These are phyloP conservation scores for Ophiosphaerella korrae DNA, from an alignment of 2,329 filamentous ascomycete genomes.

Conservation along the genomic window DNA sequence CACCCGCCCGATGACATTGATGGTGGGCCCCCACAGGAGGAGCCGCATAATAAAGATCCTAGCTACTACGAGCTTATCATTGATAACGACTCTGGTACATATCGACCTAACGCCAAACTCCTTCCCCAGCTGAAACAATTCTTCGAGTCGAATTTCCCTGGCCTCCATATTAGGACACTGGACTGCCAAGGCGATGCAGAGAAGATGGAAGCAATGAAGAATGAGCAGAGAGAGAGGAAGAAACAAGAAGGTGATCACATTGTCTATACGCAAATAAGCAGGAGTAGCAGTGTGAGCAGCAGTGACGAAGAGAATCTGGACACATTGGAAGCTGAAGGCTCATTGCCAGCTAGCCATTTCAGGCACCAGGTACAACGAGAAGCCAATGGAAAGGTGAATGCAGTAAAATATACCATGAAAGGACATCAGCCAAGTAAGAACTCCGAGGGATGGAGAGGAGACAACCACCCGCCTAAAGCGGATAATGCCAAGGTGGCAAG, in stretches of 20 bases:
- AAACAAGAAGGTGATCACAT: slow-evolving; percentile 62
- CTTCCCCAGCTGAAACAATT: slow-evolving; percentile 75
- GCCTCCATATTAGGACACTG: slow-evolving; percentile 73
- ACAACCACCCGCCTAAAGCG: slow-evolving; percentile 16
- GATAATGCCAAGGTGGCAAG: slow-evolving; percentile 21
- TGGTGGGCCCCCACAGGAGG: slow-evolving; percentile 50
- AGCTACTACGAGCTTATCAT: slow-evolving; percentile 82
- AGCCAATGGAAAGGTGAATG: slow-evolving; percentile 26
- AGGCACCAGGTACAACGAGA: slow-evolving; percentile 37
- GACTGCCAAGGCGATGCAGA: slow-evolving; percentile 76
- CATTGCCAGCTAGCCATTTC: slow-evolving; percentile 29
- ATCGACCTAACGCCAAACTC: slow-evolving; percentile 79
- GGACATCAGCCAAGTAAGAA: slow-evolving; percentile 30
- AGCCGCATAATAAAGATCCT: slow-evolving; percentile 55
- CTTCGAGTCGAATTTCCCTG: slow-evolving; percentile 74
- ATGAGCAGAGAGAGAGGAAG: slow-evolving; percentile 75
- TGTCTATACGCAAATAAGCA: slow-evolving; percentile 60
- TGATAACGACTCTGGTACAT: slow-evolving; percentile 94
- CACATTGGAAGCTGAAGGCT: slow-evolving; percentile 29
- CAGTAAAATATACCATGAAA: slow-evolving; percentile 31
- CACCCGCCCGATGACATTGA: slow-evolving; percentile 60
- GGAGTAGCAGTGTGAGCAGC: slow-evolving; percentile 55
- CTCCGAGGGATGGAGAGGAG: slow-evolving; percentile 30
- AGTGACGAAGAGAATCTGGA: slow-evolving; percentile 65
- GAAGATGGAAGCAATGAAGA: slow-evolving; percentile 74